Percentiles rank a stretch among this genome's conserved stretches.
Conservation (phyloP, 192 early-diverging fungal species). For the Ambispora gerdemannii region DNA sequence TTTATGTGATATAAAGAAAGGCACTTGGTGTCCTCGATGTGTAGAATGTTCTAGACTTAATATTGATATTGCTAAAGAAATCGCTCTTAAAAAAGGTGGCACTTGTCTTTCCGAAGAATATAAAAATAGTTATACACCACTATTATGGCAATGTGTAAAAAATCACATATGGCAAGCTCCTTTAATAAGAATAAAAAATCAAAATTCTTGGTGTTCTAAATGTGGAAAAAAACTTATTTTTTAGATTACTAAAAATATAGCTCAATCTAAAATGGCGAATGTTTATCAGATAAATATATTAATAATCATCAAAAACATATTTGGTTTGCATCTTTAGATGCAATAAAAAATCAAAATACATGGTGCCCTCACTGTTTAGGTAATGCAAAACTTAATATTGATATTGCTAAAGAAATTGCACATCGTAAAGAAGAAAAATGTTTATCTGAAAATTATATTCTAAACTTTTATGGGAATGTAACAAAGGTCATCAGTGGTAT, state of each 20-base stretch:
- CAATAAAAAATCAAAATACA: slow-evolving; percentile 23
- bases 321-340: slow-evolving; percentile 12
- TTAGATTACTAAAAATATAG: slow-evolving; percentile 20
- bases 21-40: neutral
- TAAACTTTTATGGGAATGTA: slow-evolving; percentile 13
- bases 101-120: neutral
- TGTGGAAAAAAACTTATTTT: slow-evolving; percentile 15
- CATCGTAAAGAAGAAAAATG: slow-evolving; percentile 8
- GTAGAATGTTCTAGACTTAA: neutral
- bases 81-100: neutral
- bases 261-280: slow-evolving; percentile 20
- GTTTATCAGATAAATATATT: slow-evolving; percentile 23
- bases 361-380: slow-evolving; percentile 21
- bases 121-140: slow-evolving; percentile 11
- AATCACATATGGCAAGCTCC: slow-evolving; percentile 19
- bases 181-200: slow-evolving; percentile 21
- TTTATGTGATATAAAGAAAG: too few relatives aligned
- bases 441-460: slow-evolving; percentile 25
- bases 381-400: slow-evolving; percentile 10
- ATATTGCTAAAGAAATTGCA: slow-evolving; percentile 24
- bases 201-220: slow-evolving; percentile 22
- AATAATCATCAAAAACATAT: slow-evolving; percentile 24
- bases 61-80: neutral
- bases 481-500: too few relatives aligned
- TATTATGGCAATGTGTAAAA: slow-evolving; percentile 22